Conservation (phyloP, 1,284 basidiomycete genomes). For the Moesziomyces parantarcticus region DNA sequence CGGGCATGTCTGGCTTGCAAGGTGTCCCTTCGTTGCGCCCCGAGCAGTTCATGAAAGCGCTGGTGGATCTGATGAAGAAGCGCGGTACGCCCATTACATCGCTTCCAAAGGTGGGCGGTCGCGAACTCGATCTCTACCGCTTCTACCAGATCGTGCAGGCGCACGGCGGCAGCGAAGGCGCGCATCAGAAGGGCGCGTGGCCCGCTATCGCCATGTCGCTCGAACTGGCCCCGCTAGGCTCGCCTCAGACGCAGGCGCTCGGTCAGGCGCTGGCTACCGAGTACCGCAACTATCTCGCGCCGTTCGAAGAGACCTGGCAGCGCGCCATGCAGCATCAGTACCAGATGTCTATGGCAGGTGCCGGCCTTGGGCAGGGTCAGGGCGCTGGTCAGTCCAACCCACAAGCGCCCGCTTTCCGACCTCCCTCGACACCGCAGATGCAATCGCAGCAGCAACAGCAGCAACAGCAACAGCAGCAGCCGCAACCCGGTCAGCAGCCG, state of each 20-base stretch:
- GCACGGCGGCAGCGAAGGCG: slow-evolving; percentile 60
- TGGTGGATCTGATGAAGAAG: slow-evolving; percentile 59
- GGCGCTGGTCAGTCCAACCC: slow-evolving; percentile 20
- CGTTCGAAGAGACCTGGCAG: slow-evolving; percentile 64
- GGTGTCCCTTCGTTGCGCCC: slow-evolving; percentile 46
- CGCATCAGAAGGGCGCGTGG: slow-evolving; percentile 60
- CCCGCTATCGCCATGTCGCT: slow-evolving; percentile 55
- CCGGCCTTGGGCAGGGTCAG: slow-evolving; percentile 29
- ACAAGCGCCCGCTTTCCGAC: slow-evolving; percentile 26
- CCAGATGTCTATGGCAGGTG: slow-evolving; percentile 53
- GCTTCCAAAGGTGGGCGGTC: slow-evolving; percentile 53
- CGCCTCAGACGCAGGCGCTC: slow-evolving; percentile 51
- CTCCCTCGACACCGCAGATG: slow-evolving; percentile 46
- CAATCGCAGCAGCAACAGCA: slow-evolving; percentile 35
- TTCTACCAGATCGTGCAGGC: slow-evolving; percentile 62
- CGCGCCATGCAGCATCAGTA: slow-evolving; percentile 62
- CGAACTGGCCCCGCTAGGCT: slow-evolving; percentile 51
- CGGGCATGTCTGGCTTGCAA: slow-evolving; percentile 36
- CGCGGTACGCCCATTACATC: slow-evolving; percentile 55
- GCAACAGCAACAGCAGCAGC: slow-evolving; percentile 20
- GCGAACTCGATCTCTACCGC: slow-evolving; percentile 58
- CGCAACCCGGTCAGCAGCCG: slow-evolving; percentile 24
- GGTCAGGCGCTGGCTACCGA: slow-evolving; percentile 52
- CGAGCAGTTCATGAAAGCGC: slow-evolving; percentile 63
- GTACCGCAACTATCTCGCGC: slow-evolving; percentile 56